phyloP scores from a whole-genome alignment of 2,329 filamentous ascomycete species.

The Aureobasidium sp. region DNA sequence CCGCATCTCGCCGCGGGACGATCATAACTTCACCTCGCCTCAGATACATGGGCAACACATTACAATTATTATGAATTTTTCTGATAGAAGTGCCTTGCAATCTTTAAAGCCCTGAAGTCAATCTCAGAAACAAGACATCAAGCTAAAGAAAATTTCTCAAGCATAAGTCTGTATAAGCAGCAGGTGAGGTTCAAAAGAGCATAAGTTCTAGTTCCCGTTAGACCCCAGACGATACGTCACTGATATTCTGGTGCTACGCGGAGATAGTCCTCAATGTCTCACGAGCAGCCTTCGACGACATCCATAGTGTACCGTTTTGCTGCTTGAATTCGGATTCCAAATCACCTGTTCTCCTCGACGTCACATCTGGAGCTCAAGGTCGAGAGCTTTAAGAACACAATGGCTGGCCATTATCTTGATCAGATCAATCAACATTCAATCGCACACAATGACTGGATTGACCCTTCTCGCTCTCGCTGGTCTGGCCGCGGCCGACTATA shows the following conservation, averaged over 20 bases:
- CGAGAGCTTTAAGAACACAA: not conserved
- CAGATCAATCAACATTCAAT: not conserved
- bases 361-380: not conserved
- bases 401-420: not conserved
- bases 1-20: not conserved
- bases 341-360: not conserved
- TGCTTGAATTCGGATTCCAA: not conserved
- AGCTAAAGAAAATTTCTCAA: not conserved
- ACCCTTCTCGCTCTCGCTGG: constrained; percentile 8
- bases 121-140: too few species aligned
- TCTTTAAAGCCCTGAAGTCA: not conserved
- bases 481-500: constrained; percentile 5
- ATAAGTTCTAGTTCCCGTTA: constrained; percentile 1
- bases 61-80: not conserved
- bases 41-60: not conserved
- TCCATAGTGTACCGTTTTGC: not conserved
- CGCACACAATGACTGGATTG: not conserved
- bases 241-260: not conserved
- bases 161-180: not conserved
- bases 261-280: not conserved
- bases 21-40: not conserved
- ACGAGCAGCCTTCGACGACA: not conserved
- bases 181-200: constrained; percentile 3
- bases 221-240: constrained; percentile 1
- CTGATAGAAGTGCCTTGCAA: not conserved